A percentile compares a stretch with the other conserved stretches of the same genome.
Conservation (phyloP, 306 rosid genomes). For the Alnus glutinosa region DNA sequence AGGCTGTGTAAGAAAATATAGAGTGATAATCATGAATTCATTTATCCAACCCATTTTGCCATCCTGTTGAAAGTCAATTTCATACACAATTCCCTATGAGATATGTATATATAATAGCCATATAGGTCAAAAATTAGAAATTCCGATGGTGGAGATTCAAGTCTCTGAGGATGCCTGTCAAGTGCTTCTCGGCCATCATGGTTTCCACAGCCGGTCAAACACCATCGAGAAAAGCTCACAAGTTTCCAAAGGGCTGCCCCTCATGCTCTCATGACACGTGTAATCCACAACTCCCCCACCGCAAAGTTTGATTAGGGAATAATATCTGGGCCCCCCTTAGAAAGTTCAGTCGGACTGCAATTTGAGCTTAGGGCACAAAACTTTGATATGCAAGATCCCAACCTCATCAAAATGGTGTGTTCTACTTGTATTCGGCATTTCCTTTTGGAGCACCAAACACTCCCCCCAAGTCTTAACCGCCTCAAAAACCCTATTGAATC, state of each 20-base stretch:
- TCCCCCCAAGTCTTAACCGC: not conserved
- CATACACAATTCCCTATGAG: not conserved
- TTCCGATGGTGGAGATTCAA: not conserved
- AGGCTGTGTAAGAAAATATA: not conserved
- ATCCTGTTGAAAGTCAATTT: not conserved
- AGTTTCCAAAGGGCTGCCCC: not conserved
- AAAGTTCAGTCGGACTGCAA: conserved; percentile 8
- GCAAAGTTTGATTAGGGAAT: conserved; percentile 10
- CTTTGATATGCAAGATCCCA: not conserved
- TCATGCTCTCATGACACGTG: not conserved
- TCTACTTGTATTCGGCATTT: not conserved
- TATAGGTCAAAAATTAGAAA: not conserved
- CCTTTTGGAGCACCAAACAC: not conserved
- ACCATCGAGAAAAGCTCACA: not conserved
- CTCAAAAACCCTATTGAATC: not conserved
- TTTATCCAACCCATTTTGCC: not conserved
- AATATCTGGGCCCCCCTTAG: not conserved
- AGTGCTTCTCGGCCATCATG: not conserved
- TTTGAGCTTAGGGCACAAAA: conserved; percentile 4
- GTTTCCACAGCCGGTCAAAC: not conserved
- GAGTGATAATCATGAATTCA: not conserved
- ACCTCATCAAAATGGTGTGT: not conserved
- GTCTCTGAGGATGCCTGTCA: not conserved
- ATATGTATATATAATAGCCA: not conserved
- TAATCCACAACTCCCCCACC: not conserved